These are phyloP conservation scores for Phytophthora hibernalis DNA, from an alignment of 352 stramenopile genomes.

Conservation along the genomic window DNA sequence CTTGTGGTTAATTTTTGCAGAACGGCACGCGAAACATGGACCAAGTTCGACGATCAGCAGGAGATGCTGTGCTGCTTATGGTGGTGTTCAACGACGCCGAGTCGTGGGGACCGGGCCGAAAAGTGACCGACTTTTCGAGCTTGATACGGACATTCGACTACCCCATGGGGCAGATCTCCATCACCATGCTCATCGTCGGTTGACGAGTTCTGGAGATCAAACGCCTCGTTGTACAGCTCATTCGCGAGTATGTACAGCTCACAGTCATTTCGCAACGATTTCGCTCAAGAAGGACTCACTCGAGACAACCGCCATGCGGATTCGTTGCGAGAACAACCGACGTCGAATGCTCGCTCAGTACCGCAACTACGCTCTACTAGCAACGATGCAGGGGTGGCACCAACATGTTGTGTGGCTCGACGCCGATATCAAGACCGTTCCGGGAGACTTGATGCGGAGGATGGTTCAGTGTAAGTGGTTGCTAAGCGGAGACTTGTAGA, in stretches of 20 bases:
- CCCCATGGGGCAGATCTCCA: constrained; percentile 36
- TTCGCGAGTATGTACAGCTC: constrained; percentile 33
- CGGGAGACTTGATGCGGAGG: constrained; percentile 29
- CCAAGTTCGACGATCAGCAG: not conserved
- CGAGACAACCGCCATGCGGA: constrained; percentile 40
- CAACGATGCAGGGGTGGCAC: constrained; percentile 46
- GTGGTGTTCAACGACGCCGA: constrained; percentile 37
- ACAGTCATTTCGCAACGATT: constrained; percentile 49
- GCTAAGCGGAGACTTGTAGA: not conserved
- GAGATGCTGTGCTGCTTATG: constrained; percentile 35
- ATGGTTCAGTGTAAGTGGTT: constrained; percentile 31
- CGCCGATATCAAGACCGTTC: constrained; percentile 43
- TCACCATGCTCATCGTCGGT: constrained; percentile 45
- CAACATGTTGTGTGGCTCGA: constrained; percentile 58
- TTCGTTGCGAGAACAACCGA: constrained; percentile 33
- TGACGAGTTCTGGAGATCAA: constrained; percentile 37
- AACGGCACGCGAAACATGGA: constrained; percentile 65
- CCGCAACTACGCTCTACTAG: constrained; percentile 49
- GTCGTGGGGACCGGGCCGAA: constrained; percentile 44
- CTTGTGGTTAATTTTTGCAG: constrained; percentile 22
- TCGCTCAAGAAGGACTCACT: constrained; percentile 25
- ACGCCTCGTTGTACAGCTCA: constrained; percentile 17
- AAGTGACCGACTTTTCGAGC: constrained; percentile 36
- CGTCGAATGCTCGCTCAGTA: constrained; percentile 56
- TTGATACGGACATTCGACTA: constrained; percentile 39